Evolutionary conservation across 441 rosid genomes (phyloP), one percentile per base, ranked within the genome.

Genomic region (Gossypium aridum): DNA sequence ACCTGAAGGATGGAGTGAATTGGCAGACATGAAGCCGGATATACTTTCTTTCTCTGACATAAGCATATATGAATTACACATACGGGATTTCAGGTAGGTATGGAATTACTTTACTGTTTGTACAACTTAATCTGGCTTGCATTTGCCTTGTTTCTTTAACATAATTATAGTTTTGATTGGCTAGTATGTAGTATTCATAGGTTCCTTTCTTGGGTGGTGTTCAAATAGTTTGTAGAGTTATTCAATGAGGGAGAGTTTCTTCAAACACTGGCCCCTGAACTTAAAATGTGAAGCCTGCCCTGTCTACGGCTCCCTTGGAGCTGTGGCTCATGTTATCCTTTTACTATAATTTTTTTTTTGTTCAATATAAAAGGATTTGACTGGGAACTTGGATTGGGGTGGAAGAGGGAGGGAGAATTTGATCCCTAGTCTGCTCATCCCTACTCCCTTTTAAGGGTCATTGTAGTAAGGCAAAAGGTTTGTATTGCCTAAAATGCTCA

Each of bases 61-160:
- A 72, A 95, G 93, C 79, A 80, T 95, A 78, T 93, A 93, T 87
- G 99, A 95, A 90, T 85, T 95, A 86, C 99, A 95, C 83, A 82
- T 90, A 77, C 88, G 97, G 84, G 98, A 95, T 83, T 95, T 91
- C 77, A 95, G 99, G 98, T 95, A 79, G 82, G 67, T 74, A 37
- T 17, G 14, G 10, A 66, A 59, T 70, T 54, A 68, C 77, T 55
- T 23, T 53, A 17, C 26, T 25, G 37, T 68, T 23, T 12, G 5
- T 16, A 45, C 55, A 51, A 17, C 6, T 31, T 56, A 62, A 37
- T 53, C 75, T 49, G 14, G 70, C 45, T 75, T 71, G 68, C 60
- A 68, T 28, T 66, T 9, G 7, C 20, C 56, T 78, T 31, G 7
- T 26, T 65, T 78, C 59, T 55, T 19, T 3, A 28, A 51, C 16